Conservation (phyloP, 2,329 filamentous ascomycete species). For the Teratosphaeria nubilosa region DNA sequence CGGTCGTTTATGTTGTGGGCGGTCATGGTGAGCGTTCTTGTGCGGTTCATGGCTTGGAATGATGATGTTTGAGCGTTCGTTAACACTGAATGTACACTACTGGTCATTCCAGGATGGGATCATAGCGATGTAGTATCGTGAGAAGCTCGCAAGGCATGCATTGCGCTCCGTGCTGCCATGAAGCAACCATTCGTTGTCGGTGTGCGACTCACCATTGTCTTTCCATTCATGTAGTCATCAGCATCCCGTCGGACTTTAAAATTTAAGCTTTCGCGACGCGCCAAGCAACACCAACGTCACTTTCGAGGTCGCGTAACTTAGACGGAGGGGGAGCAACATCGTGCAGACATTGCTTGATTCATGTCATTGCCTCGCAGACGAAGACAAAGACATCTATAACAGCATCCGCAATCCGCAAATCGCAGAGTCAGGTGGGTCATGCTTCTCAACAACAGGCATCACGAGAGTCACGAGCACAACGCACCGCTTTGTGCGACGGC, state of each 20-base stretch:
- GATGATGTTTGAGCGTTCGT: background rate
- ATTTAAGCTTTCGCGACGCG: background rate
- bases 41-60: background rate
- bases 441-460: background rate
- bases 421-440: background rate
- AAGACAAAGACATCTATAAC: background rate
- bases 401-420: background rate
- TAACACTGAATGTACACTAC: background rate
- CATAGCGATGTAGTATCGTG: background rate
- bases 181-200: background rate
- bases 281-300: background rate
- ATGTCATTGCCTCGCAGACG: background rate
- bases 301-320: background rate
- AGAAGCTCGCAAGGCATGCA: background rate
- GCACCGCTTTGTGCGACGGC: background rate
- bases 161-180: background rate
- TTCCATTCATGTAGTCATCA: background rate
- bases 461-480: background rate
- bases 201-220: background rate
- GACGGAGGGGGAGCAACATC: no score
- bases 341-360: background rate
- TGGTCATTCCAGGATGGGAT: background rate
- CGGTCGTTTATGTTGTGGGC: background rate
- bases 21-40: background rate
- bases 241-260: background rate